Evolutionary conservation across 331 rosid species (phyloP).

Genomic region (Ulmus americana): DNA sequence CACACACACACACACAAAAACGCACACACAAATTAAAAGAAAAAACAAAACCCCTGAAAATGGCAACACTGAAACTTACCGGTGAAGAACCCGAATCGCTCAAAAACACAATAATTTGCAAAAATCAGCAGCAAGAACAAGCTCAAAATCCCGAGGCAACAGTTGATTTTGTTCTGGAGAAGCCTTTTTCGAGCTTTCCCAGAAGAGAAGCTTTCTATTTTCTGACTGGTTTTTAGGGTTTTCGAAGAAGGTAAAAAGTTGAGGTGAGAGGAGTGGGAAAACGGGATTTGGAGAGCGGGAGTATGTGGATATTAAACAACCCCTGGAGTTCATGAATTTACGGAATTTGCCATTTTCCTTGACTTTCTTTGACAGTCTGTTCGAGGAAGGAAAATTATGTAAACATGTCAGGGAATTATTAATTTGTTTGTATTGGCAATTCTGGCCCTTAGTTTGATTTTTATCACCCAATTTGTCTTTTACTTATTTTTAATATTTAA

Average conservation of each 20-base stretch:
- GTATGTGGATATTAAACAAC: background rate
- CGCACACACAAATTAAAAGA: background rate
- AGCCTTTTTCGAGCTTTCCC: background rate
- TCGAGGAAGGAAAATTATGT: constrained; percentile 8
- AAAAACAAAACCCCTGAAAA: background rate
- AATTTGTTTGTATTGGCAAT: constrained; percentile 12
- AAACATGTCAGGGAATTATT: constrained; percentile 3
- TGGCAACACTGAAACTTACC: constrained; percentile 23
- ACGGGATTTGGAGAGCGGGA: constrained; percentile 30
- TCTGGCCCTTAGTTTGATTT: background rate
- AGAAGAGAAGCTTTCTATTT: background rate
- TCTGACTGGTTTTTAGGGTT: constrained; percentile 24
- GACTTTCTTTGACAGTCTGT: background rate
- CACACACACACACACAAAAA: background rate
- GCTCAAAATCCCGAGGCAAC: constrained; percentile 24
- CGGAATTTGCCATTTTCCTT: constrained; percentile 8
- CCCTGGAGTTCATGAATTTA: constrained; percentile 6
- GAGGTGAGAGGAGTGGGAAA: background rate
- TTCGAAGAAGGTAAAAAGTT: constrained; percentile 13
- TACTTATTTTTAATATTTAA: background rate
- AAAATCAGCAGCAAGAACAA: constrained; percentile 9
- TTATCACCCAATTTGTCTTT: background rate
- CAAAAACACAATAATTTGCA: background rate
- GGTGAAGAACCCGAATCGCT: constrained; percentile 15
- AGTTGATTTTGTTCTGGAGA: constrained; percentile 7